Conservation (phyloP, 306 rosid genomes). For the Datisca glomerata region DNA sequence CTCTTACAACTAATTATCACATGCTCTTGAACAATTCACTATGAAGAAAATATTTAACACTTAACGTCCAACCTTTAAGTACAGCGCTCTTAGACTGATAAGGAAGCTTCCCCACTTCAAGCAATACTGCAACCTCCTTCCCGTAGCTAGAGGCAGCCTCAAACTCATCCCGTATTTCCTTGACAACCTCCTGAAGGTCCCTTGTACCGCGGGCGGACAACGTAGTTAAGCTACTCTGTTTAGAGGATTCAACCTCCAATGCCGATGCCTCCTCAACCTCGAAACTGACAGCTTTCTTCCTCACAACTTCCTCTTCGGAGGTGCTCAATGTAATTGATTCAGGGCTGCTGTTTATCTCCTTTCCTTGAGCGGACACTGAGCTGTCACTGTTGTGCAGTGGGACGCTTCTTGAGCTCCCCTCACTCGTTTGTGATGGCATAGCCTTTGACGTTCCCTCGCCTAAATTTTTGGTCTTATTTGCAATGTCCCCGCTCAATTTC, state of each 20-base stretch:
- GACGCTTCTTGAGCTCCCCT: conserved; percentile 24
- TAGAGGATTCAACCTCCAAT: conserved; percentile 62
- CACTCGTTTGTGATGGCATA: conserved; percentile 29
- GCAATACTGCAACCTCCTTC: conserved; percentile 79
- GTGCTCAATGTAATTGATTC: conserved; percentile 37
- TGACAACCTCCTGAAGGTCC: conserved; percentile 79
- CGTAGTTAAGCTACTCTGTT: conserved; percentile 61
- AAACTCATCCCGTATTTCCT: conserved; percentile 77
- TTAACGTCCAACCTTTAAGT: conserved; percentile 46
- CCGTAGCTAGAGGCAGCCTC: conserved; percentile 69
- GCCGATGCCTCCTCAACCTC: conserved; percentile 45
- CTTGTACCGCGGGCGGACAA: conserved; percentile 60
- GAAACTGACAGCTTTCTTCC: conserved; percentile 74
- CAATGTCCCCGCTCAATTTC: conserved; percentile 22
- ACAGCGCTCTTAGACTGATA: conserved; percentile 49
- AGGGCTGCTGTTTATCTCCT: conserved; percentile 51
- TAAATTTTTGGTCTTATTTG: conserved; percentile 18
- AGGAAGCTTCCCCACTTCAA: conserved; percentile 81
- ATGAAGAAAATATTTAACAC: conserved; percentile 1
- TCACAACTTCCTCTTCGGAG: conserved; percentile 27
- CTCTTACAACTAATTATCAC: no score
- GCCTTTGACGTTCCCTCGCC: conserved; percentile 73
- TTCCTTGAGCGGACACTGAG: conserved; percentile 29
- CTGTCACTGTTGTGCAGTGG: conserved; percentile 34
- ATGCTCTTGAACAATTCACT: neutral